A percentile compares a stretch with the other conserved stretches of the same genome.
These are phyloP conservation scores for Ophiostoma fasciatum DNA, from an alignment of 2,329 filamentous ascomycete species.

Conservation along the genomic window DNA sequence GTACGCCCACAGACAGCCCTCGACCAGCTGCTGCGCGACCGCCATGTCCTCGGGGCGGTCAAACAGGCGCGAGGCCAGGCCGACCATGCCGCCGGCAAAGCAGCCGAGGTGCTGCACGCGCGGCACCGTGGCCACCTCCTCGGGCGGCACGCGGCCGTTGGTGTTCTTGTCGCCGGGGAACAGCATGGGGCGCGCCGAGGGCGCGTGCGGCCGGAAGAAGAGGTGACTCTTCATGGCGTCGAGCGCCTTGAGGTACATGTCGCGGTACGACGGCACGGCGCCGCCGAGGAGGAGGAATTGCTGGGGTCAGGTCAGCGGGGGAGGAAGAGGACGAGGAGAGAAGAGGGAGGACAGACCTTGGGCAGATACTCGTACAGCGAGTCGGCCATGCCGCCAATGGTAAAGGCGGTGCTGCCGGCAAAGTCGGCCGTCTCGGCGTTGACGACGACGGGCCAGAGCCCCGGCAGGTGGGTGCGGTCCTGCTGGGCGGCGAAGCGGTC, in stretches of 20 bases:
- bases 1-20: constrained; percentile 42
- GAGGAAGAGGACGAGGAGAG: no score
- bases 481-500: constrained; percentile 51
- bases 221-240: constrained; percentile 10
- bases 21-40: constrained; percentile 31
- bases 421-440: constrained; percentile 42
- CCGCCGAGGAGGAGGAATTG: constrained; percentile 43
- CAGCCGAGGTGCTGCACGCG: constrained; percentile 27
- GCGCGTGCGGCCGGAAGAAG: constrained; percentile 10
- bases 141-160: constrained; percentile 42
- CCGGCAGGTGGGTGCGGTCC: constrained; percentile 50
- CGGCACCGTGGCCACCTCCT: constrained; percentile 20
- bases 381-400: constrained; percentile 30
- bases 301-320: not conserved
- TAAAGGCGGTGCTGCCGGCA: constrained; percentile 22
- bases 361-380: constrained; percentile 45
- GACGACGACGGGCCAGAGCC: constrained; percentile 55
- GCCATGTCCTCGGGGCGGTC: constrained; percentile 21
- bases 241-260: constrained; percentile 49
- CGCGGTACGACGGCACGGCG: constrained; percentile 42
- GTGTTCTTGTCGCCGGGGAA: constrained; percentile 9
- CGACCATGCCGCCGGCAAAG: constrained; percentile 30
- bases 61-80: constrained; percentile 20
- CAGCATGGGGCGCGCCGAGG: constrained; percentile 3
- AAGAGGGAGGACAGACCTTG: no score